These are phyloP conservation scores for Hemileccinum rubropunctum DNA, from an alignment of 768 basidiomycete species.

Conservation along the genomic window DNA sequence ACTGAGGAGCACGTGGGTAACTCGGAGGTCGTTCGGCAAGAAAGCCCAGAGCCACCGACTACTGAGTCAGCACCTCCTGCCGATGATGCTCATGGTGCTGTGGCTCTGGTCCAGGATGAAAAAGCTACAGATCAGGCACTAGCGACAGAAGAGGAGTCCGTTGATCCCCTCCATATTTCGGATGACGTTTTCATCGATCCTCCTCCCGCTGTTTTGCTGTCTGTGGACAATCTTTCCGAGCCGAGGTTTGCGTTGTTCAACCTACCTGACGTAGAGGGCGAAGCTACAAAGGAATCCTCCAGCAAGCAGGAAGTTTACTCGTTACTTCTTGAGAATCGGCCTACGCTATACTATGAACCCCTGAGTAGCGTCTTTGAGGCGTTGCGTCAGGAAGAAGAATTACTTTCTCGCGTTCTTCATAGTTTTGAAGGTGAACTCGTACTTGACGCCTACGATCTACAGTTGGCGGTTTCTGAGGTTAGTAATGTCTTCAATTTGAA, in stretches of 20 bases:
- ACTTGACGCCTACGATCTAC: conserved; percentile 69
- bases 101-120: conserved; percentile 6
- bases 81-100: conserved; percentile 7
- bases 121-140: conserved; percentile 10
- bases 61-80: conserved; percentile 10
- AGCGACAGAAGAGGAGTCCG: conserved; percentile 11
- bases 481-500: background rate
- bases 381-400: conserved; percentile 57
- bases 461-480: conserved; percentile 66
- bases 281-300: conserved; percentile 17
- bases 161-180: conserved; percentile 57
- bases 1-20: conserved; percentile 2
- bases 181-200: conserved; percentile 74
- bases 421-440: conserved; percentile 60
- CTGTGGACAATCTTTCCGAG: conserved; percentile 39
- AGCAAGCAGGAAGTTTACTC: conserved; percentile 21
- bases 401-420: conserved; percentile 44
- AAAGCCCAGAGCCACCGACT: conserved; percentile 5
- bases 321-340: conserved; percentile 59
- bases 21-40: conserved; percentile 11
- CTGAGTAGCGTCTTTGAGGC: conserved; percentile 68
- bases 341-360: conserved; percentile 77
- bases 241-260: conserved; percentile 55
- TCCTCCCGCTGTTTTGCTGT: conserved; percentile 65
- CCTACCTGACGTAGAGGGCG: conserved; percentile 36